Conservation (phyloP, 805 yeast species). For the Starmera pachycereana region DNA sequence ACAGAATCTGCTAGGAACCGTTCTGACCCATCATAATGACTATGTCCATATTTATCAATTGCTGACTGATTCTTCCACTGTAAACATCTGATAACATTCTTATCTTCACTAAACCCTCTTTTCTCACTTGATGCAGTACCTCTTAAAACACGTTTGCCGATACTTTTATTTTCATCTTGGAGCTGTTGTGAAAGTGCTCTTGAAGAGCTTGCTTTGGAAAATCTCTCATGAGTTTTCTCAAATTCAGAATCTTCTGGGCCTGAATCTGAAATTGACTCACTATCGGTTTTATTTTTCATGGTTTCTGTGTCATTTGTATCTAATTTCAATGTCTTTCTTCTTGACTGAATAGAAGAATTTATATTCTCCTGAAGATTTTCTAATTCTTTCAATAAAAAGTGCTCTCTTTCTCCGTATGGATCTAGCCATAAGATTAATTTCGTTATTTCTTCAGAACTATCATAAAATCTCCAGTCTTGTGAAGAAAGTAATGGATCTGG, state of each 20-base stretch:
- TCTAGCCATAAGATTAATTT: slow-evolving; percentile 55
- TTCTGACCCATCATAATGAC: slow-evolving; percentile 42
- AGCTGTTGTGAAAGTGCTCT: no score
- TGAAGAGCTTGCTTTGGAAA: no score
- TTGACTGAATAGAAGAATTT: slow-evolving; percentile 42
- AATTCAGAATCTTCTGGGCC: slow-evolving; percentile 1
- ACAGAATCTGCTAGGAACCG: no score
- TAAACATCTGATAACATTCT: slow-evolving; percentile 35
- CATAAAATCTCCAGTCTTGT: slow-evolving; percentile 63
- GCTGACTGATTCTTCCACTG: slow-evolving; percentile 60
- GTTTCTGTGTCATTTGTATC: slow-evolving; percentile 35
- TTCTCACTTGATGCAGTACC: slow-evolving; percentile 20
- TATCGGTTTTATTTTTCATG: slow-evolving; percentile 5
- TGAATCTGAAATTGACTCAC: no score
- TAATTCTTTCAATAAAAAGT: slow-evolving; percentile 53
- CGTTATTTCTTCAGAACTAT: slow-evolving; percentile 46
- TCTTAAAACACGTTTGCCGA: slow-evolving; percentile 18
- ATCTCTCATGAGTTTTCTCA: slow-evolving; percentile 5
- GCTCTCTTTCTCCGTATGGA: slow-evolving; percentile 68
- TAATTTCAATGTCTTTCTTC: slow-evolving; percentile 43
- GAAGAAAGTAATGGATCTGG: slow-evolving; percentile 43
- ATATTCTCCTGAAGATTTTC: slow-evolving; percentile 41
- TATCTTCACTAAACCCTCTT: slow-evolving; percentile 24
- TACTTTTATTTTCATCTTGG: neutral
- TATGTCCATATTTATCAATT: slow-evolving; percentile 36